Conservation (phyloP, 768 basidiomycete genomes). For the Megacollybia marginata region DNA sequence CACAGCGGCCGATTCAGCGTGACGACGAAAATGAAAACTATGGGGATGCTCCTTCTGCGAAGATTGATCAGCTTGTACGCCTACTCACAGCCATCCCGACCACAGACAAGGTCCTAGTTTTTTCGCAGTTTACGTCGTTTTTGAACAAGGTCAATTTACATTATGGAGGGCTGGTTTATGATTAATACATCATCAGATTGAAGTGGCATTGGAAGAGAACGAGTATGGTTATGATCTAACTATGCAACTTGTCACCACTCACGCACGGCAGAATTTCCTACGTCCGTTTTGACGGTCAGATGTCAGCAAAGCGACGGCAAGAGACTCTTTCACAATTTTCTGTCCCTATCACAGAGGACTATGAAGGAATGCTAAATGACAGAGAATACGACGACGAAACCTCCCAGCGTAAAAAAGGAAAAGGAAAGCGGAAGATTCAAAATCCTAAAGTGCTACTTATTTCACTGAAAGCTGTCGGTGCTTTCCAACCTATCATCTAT, state of each 20-base stretch:
- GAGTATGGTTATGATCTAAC: constrained; percentile 35
- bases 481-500: neutral
- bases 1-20: constrained; percentile 44
- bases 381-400: constrained; percentile 22
- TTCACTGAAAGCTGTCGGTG: constrained; percentile 64
- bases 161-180: neutral
- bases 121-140: constrained; percentile 86
- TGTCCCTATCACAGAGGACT: constrained; percentile 44
- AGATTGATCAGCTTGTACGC: constrained; percentile 75
- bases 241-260: neutral
- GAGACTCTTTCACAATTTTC: constrained; percentile 72
- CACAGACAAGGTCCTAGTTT: constrained; percentile 78
- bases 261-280: constrained; percentile 50
- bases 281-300: constrained; percentile 78
- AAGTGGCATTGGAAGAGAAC: constrained; percentile 54
- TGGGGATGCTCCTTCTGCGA: constrained; percentile 63
- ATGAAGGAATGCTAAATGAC: constrained; percentile 4
- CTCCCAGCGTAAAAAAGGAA: constrained; percentile 19
- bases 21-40: constrained; percentile 32
- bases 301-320: constrained; percentile 75
- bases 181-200: constrained; percentile 41
- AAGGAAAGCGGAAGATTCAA: constrained; percentile 31
- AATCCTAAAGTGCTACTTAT: constrained; percentile 82
- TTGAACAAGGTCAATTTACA: constrained; percentile 54
- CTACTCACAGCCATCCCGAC: constrained; percentile 61